A percentile compares a stretch with the other conserved stretches of the same genome.
phyloP scores from a whole-genome alignment of 1,284 basidiomycete species.

The Sparassis latifolia region DNA sequence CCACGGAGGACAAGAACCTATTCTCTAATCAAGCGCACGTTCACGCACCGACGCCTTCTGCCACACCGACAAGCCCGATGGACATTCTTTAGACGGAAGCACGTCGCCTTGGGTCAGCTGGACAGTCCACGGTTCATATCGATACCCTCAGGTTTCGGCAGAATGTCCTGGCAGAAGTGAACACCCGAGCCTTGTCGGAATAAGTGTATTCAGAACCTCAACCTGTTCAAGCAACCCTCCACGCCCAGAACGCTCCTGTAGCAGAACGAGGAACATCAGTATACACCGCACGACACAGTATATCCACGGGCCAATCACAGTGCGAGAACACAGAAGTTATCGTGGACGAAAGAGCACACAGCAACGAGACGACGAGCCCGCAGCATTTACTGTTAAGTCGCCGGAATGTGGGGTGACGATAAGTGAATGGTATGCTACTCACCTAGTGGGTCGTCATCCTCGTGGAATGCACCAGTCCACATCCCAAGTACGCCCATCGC shows the following conservation, averaged over 20 bases:
- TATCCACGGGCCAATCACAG: not conserved
- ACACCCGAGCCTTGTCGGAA: too few relatives aligned
- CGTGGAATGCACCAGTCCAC: slow-evolving; percentile 53
- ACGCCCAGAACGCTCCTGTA: slow-evolving; percentile 17
- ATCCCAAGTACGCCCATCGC: slow-evolving; percentile 47
- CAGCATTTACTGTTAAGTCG: not conserved
- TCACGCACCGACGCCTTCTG: too few relatives aligned
- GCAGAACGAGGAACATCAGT: not conserved
- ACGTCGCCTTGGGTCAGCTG: too few relatives aligned
- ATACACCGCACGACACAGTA: too few relatives aligned
- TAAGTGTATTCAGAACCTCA: too few relatives aligned
- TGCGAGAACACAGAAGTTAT: not conserved
- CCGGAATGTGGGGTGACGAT: not conserved
- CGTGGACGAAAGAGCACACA: not conserved
- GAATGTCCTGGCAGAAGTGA: too few relatives aligned
- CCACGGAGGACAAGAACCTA: too few relatives aligned
- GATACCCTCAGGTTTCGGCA: too few relatives aligned
- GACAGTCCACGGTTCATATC: too few relatives aligned
- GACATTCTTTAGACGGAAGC: too few relatives aligned
- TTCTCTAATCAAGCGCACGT: too few relatives aligned
- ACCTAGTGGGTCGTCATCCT: slow-evolving; percentile 41
- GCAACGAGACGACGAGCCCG: not conserved
- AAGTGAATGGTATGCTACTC: slow-evolving; percentile 10
- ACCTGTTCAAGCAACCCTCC: slow-evolving; percentile 15
- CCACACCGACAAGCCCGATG: too few relatives aligned